Conservation (phyloP, 2,329 filamentous ascomycete species). For the Ilyonectria mors-panacis region DNA sequence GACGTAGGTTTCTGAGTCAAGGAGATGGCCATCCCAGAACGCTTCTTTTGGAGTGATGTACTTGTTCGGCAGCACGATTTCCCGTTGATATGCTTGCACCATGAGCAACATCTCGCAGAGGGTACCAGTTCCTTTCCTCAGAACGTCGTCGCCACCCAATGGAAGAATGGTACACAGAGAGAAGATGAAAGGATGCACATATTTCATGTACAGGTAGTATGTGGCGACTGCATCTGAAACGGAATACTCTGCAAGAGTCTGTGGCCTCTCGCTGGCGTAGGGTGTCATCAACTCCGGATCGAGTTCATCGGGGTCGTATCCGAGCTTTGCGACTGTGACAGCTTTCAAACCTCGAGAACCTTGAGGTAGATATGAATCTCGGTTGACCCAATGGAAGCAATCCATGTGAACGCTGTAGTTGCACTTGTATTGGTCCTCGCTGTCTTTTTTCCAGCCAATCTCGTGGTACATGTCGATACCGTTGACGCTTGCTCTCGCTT, state of each 20-base stretch:
- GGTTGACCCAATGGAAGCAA: slow-evolving; percentile 98
- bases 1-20: slow-evolving; percentile 98
- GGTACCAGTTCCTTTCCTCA: slow-evolving; percentile 96
- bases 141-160: slow-evolving; percentile 89
- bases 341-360: slow-evolving; percentile 97
- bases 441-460: slow-evolving; percentile 96
- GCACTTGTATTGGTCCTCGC: slow-evolving; percentile 95
- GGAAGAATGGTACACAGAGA: slow-evolving; percentile 97
- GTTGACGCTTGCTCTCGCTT: slow-evolving; percentile 90
- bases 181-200: slow-evolving; percentile 99
- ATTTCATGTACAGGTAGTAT: slow-evolving; percentile 99
- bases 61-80: slow-evolving; percentile 96
- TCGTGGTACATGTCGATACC: slow-evolving; percentile 99
- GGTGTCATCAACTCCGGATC: slow-evolving; percentile 98
- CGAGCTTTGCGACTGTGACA: slow-evolving; percentile 96
- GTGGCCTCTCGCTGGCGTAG: slow-evolving; percentile 89
- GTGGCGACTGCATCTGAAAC: slow-evolving; percentile 99
- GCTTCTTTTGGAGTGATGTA: slow-evolving; percentile 91
- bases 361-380: slow-evolving; percentile 97
- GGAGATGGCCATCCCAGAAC: slow-evolving; percentile 96
- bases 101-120: slow-evolving; percentile 99
- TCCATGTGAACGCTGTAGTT: slow-evolving; percentile 99
- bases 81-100: slow-evolving; percentile 95
- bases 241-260: slow-evolving; percentile 96
- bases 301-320: slow-evolving; percentile 97